These are phyloP conservation scores for Trifolium pratense DNA, from an alignment of 306 rosid genomes.

Conservation along the genomic window DNA sequence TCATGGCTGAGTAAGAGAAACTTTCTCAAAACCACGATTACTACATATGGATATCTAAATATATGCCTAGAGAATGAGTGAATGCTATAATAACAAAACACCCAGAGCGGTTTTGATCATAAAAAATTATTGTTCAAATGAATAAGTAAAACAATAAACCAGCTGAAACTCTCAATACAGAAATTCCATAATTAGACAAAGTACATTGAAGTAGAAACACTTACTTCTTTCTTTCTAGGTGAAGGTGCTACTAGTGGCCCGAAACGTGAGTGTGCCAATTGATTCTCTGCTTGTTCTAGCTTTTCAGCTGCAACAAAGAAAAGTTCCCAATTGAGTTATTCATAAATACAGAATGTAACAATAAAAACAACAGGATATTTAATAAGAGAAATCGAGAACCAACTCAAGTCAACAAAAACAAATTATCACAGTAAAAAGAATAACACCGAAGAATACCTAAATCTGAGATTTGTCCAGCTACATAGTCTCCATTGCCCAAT, in stretches of 20 bases:
- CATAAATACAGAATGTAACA: conserved; percentile 15
- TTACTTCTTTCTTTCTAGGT: conserved; percentile 87
- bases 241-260: conserved; percentile 79
- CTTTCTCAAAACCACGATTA: neutral
- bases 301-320: conserved; percentile 79
- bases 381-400: conserved; percentile 10
- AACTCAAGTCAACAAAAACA: neutral
- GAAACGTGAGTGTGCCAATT: conserved; percentile 85
- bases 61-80: neutral
- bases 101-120: neutral
- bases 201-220: neutral
- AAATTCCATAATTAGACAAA: neutral
- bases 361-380: neutral
- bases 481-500: conserved; percentile 92
- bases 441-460: conserved; percentile 61
- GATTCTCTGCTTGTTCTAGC: conserved; percentile 94
- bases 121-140: neutral
- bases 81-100: neutral
- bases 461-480: conserved; percentile 95
- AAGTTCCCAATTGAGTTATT: conserved; percentile 24
- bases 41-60: conserved; percentile 8
- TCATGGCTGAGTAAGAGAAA: neutral
- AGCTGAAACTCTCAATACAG: conserved; percentile 1
- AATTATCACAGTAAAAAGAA: neutral
- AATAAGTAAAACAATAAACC: conserved; percentile 6